Percentiles rank a stretch among this genome's conserved stretches.
Evolutionary conservation across 2,329 filamentous ascomycete species (phyloP).

Genomic region (Cladosporium sp.): DNA sequence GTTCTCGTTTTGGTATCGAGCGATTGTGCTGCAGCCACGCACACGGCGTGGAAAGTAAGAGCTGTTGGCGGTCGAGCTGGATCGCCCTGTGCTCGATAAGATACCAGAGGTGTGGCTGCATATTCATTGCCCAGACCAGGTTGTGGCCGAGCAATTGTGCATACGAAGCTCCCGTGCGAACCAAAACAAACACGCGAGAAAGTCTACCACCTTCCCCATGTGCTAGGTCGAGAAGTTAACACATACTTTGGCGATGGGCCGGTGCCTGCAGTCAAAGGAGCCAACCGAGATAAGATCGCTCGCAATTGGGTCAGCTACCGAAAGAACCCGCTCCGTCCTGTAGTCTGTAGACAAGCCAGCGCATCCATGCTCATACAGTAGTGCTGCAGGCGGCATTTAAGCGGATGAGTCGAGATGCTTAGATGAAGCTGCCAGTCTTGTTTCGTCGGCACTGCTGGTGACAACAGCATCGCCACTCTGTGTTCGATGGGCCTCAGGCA

Average conservation of each 20-base stretch:
- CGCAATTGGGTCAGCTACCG: neutral
- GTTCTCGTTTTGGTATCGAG: neutral
- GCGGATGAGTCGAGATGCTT: no score
- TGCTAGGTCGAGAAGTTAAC: no score
- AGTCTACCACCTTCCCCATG: no score
- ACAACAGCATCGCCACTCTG: no score
- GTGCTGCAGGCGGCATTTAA: neutral
- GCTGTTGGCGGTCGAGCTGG: neutral
- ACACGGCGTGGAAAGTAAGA: conserved; percentile 2
- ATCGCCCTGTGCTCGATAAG: neutral
- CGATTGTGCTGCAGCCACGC: conserved; percentile 4
- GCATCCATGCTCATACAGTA: neutral
- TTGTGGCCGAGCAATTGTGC: no score
- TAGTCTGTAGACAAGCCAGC: neutral
- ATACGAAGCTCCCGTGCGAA: no score
- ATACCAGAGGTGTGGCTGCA: neutral
- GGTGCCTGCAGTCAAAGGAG: neutral
- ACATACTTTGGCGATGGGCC: neutral
- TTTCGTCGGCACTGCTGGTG: no score
- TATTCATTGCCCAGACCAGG: no score
- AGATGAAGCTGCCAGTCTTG: no score
- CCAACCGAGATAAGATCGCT: neutral
- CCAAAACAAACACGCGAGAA: no score
- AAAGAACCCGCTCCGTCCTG: neutral
- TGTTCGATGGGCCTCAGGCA: no score